These are phyloP conservation scores for Naematelia aurantialba DNA, from an alignment of 768 basidiomycete genomes.

Conservation along the genomic window DNA sequence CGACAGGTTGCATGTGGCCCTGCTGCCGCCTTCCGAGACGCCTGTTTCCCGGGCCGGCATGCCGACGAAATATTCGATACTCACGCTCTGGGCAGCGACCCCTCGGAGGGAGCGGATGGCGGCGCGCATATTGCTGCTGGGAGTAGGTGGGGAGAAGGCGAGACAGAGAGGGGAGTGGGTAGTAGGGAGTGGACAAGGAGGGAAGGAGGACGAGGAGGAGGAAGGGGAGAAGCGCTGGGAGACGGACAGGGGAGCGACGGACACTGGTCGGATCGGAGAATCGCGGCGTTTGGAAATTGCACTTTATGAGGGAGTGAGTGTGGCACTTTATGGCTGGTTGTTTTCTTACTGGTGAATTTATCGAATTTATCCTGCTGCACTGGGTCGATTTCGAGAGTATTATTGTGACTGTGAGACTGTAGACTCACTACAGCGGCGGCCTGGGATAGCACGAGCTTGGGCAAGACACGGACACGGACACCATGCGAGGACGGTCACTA, in stretches of 20 bases:
- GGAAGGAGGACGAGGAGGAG: conserved; percentile 8
- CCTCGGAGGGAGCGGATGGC: conserved; percentile 42
- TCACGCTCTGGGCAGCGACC: conserved; percentile 37
- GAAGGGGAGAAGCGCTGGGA: conserved; percentile 13
- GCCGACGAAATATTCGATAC: conserved; percentile 15
- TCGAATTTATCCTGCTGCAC: not conserved
- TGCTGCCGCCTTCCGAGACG: not conserved
- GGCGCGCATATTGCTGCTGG: conserved; percentile 44
- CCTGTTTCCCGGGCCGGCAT: not conserved
- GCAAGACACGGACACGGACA: too few relatives aligned
- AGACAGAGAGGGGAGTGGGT: conserved; percentile 13
- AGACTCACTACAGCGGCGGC: too few relatives aligned
- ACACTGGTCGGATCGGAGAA: conserved; percentile 2
- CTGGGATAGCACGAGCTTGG: too few relatives aligned
- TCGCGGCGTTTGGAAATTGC: conserved; percentile 20
- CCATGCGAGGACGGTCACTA: not conserved
- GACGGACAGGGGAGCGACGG: conserved; percentile 1
- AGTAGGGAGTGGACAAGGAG: conserved; percentile 20
- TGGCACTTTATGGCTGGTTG: conserved; percentile 10
- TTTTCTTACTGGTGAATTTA: not conserved
- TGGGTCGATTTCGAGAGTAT: not conserved
- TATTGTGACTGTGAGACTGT: too few relatives aligned
- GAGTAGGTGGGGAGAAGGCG: conserved; percentile 14
- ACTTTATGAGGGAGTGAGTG: conserved; percentile 1
- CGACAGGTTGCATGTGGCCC: too few relatives aligned